Conservation (phyloP, 2,329 filamentous ascomycete genomes). For the Aspergillus sclerotialis region DNA sequence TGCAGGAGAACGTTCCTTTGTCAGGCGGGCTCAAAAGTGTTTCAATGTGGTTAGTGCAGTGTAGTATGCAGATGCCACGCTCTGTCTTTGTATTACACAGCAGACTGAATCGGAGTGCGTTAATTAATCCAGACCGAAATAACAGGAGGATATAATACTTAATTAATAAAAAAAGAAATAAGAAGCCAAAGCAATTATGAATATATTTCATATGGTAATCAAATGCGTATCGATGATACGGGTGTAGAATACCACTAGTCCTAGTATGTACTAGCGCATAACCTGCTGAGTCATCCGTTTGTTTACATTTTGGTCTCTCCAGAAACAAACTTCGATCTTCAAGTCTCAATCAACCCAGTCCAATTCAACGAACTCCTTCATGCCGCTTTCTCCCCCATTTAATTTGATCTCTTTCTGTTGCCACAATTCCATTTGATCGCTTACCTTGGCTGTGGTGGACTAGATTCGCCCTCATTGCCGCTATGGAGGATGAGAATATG, state of each 20-base stretch:
- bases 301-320: constrained; percentile 28
- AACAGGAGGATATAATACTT: too few relatives aligned
- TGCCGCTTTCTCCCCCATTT: background rate
- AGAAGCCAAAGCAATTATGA: too few relatives aligned
- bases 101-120: too few relatives aligned
- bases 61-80: too few relatives aligned
- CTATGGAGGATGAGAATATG: constrained; percentile 28
- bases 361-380: background rate
- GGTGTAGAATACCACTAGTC: constrained; percentile 9
- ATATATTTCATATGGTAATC: background rate
- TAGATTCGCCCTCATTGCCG: constrained; percentile 6
- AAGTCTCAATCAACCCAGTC: background rate
- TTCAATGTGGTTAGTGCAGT: too few relatives aligned
- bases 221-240: constrained; percentile 1
- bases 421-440: constrained; percentile 12
- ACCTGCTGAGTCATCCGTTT: constrained; percentile 25
- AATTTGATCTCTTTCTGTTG: constrained; percentile 10
- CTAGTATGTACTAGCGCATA: constrained; percentile 4
- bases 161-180: too few relatives aligned
- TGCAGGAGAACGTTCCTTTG: too few relatives aligned
- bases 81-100: too few relatives aligned
- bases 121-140: too few relatives aligned
- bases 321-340: constrained; percentile 15
- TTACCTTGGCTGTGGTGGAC: constrained; percentile 17
- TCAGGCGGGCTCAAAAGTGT: too few relatives aligned